Evolutionary conservation across 257 asterid species (phyloP).

Genomic region (Mitragyna speciosa): DNA sequence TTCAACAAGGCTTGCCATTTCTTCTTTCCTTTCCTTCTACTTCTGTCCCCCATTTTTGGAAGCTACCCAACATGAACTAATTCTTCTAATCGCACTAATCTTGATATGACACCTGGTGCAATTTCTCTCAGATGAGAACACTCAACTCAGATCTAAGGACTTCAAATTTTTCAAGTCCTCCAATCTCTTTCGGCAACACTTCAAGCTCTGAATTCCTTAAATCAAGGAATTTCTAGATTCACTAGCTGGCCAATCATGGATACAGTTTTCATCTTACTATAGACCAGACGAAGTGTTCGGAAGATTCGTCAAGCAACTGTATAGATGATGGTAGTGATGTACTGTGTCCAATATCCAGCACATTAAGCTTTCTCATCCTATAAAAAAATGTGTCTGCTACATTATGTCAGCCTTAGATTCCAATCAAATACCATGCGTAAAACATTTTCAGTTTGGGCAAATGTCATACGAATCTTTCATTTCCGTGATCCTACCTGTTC

Average conservation of each 20-base stretch:
- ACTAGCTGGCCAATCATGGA: constrained; percentile 16
- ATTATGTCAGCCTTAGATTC: no score
- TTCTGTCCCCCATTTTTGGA: not conserved
- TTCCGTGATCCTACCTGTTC: not conserved
- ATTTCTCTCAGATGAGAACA: constrained; percentile 10
- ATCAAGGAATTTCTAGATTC: constrained; percentile 26
- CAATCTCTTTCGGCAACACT: constrained; percentile 19
- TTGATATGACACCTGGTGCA: constrained; percentile 12
- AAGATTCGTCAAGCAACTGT: constrained; percentile 11
- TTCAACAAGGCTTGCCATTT: constrained; percentile 16
- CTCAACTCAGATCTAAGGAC: constrained; percentile 21
- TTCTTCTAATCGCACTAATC: constrained; percentile 24
- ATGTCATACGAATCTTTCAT: not conserved
- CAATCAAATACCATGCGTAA: not conserved
- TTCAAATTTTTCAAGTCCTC: constrained; percentile 16
- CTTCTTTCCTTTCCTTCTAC: not conserved
- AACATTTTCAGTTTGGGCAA: constrained; percentile 20
- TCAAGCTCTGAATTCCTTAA: constrained; percentile 8
- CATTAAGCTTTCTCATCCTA: constrained; percentile 15
- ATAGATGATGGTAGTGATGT: constrained; percentile 7
- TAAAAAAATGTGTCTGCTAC: not conserved
- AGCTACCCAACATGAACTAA: not conserved
- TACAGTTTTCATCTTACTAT: constrained; percentile 10
- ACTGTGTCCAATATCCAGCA: constrained; percentile 5
- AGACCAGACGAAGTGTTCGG: constrained; percentile 11